Percentiles rank a stretch among this genome's conserved stretches.
phyloP scores from a whole-genome alignment of 2,329 filamentous ascomycete species.

The Ophiostoma ulmi region DNA sequence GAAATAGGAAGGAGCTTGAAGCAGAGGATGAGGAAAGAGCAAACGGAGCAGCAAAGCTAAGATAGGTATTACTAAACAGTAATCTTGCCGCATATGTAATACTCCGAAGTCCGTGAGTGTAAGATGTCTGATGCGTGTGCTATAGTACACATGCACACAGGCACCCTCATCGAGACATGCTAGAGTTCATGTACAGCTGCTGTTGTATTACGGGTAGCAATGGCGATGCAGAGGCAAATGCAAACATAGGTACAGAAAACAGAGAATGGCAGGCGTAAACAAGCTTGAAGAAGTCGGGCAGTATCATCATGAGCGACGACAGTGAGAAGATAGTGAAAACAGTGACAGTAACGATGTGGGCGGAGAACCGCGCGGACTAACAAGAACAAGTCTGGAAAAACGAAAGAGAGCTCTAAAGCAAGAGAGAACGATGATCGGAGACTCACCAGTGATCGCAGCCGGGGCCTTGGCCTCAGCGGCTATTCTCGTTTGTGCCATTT shows the following conservation, averaged over 20 bases:
- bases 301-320: background rate
- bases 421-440: background rate
- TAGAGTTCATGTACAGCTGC: background rate
- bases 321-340: background rate
- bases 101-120: slow-evolving; percentile 1
- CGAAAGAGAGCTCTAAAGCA: background rate
- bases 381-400: background rate
- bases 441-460: slow-evolving; percentile 22
- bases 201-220: background rate
- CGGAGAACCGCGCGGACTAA: background rate
- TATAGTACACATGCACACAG: background rate
- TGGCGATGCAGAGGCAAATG: background rate
- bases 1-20: background rate
- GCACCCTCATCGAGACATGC: background rate
- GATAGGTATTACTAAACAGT: background rate
- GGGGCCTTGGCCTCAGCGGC: slow-evolving; percentile 12
- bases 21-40: background rate
- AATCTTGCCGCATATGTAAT: slow-evolving; percentile 2
- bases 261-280: background rate
- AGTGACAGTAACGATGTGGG: background rate
- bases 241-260: background rate
- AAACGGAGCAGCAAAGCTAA: background rate
- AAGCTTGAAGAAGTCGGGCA: too few species aligned
- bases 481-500: background rate
- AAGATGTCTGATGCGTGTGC: background rate